Evolutionary conservation across 1,139 yeast species (phyloP).

Genomic region (Yamadazyma diospyri): DNA sequence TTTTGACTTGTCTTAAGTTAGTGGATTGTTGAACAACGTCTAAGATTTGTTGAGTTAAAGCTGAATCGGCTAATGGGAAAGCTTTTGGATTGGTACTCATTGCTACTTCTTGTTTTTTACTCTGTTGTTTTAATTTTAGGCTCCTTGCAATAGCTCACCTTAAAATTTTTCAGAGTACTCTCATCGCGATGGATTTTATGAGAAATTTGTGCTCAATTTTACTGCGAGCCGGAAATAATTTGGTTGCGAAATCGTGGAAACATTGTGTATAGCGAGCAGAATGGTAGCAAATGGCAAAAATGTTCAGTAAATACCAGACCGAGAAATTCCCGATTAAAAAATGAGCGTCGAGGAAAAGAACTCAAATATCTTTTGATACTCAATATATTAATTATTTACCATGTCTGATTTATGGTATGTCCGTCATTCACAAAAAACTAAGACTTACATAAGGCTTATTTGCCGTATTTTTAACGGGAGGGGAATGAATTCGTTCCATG

Average conservation of each 20-base stretch:
- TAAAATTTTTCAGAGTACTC: conserved; percentile 5
- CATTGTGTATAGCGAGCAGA: too few species aligned
- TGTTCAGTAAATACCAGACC: conserved; percentile 2
- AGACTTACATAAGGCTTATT: too few species aligned
- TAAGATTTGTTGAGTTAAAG: conserved; percentile 91
- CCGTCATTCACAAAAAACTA: background rate
- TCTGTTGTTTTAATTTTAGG: conserved; percentile 29
- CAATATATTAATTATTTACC: background rate
- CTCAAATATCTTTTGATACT: too few species aligned
- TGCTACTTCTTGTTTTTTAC: too few species aligned
- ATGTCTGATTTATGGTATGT: conserved; percentile 62
- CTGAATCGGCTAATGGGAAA: conserved; percentile 97
- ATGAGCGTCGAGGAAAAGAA: too few species aligned
- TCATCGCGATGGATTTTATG: too few species aligned
- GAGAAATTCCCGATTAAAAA: conserved; percentile 12
- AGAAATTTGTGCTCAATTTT: too few species aligned
- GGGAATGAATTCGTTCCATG: too few species aligned
- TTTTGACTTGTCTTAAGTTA: conserved; percentile 96
- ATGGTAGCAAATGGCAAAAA: too few species aligned
- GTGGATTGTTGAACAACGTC: conserved; percentile 98
- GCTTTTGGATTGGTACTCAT: conserved; percentile 92
- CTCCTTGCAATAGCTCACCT: conserved; percentile 67
- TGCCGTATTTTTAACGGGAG: too few species aligned
- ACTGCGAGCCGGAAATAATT: too few species aligned
- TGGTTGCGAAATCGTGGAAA: too few species aligned